Evolutionary conservation across 768 basidiomycete species (phyloP).

Genomic region (Russula vinacea): DNA sequence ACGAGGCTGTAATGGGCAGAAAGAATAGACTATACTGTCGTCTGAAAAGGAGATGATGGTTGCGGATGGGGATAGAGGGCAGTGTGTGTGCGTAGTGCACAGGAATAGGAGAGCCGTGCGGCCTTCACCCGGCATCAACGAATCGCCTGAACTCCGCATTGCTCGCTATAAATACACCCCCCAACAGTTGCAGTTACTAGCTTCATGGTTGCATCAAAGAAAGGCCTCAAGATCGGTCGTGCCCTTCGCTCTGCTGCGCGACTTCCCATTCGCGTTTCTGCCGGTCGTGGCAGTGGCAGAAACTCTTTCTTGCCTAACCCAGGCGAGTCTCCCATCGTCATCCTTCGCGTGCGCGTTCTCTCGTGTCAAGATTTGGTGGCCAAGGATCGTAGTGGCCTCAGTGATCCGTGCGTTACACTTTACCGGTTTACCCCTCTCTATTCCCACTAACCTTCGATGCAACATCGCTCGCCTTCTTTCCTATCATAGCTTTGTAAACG

Average conservation of each 20-base stretch:
- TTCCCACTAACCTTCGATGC: constrained; percentile 6
- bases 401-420: constrained; percentile 79
- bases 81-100: too few relatives aligned
- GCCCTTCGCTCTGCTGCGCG: constrained; percentile 59
- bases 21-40: too few relatives aligned
- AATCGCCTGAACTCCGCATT: neutral
- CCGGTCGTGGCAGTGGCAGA: constrained; percentile 41
- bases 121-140: too few relatives aligned
- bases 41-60: too few relatives aligned
- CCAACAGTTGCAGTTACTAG: neutral
- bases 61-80: too few relatives aligned
- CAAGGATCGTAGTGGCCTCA: constrained; percentile 64
- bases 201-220: constrained; percentile 33
- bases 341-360: constrained; percentile 66
- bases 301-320: constrained; percentile 44
- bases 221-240: constrained; percentile 52
- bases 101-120: too few relatives aligned
- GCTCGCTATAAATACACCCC: neutral
- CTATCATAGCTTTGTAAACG: constrained; percentile 62
- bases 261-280: constrained; percentile 48
- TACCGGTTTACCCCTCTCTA: constrained; percentile 5
- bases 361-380: constrained; percentile 58
- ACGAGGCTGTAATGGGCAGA: too few relatives aligned
- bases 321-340: constrained; percentile 64
- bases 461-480: neutral